phyloP scores from a whole-genome alignment of 225 moss, liverwort and hornwort genomes.

The Pseudoscleropodium purum region DNA sequence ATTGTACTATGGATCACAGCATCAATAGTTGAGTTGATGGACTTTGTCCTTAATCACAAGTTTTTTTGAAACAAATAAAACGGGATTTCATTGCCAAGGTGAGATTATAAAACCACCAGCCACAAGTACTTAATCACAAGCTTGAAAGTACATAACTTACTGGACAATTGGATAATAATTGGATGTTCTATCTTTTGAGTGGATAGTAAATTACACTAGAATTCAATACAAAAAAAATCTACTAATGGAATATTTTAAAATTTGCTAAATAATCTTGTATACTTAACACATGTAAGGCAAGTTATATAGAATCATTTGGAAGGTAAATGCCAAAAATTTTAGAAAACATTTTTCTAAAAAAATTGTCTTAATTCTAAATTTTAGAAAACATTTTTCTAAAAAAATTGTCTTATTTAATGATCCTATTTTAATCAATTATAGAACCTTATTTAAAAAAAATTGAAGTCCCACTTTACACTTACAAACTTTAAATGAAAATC shows the following conservation, averaged over 20 bases:
- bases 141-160: too few relatives aligned
- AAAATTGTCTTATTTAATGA: background rate
- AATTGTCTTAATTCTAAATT: too few relatives aligned
- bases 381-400: too few relatives aligned
- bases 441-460: background rate
- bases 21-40: too few relatives aligned
- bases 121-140: too few relatives aligned
- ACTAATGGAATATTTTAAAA: background rate
- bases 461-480: accelerated
- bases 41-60: too few relatives aligned
- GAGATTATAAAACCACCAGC: too few relatives aligned
- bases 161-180: too few relatives aligned
- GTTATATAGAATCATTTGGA: background rate
- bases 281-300: accelerated
- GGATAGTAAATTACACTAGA: background rate
- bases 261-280: background rate
- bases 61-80: too few relatives aligned
- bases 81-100: too few relatives aligned
- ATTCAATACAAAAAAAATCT: background rate
- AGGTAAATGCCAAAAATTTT: background rate
- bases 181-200: too few relatives aligned
- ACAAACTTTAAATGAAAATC: background rate
- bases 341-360: background rate
- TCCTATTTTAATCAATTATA: background rate
- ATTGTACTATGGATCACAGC: too few relatives aligned